Conservation (phyloP, 78 protist genomes). For the Bigelowiella natans region DNA sequence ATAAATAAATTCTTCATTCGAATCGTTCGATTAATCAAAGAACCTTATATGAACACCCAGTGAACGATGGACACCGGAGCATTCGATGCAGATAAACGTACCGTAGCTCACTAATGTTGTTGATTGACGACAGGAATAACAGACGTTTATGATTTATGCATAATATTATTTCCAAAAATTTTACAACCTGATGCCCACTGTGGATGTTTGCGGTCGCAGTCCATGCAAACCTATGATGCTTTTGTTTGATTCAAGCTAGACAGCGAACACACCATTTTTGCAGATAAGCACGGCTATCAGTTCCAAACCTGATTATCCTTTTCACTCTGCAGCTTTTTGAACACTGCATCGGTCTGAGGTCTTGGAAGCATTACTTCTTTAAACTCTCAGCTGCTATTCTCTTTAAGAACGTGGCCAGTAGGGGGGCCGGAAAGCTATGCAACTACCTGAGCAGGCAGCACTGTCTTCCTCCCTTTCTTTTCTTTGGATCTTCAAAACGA, state of each 20-base stretch:
- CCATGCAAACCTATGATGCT: background rate
- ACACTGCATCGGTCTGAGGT: background rate
- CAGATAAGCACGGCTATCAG: background rate
- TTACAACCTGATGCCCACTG: background rate
- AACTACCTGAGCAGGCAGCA: too few species aligned
- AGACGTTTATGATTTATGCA: too few species aligned
- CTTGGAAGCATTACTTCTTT: background rate
- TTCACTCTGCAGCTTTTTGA: background rate
- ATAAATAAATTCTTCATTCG: too few species aligned
- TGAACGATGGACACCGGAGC: slow-evolving; percentile 73
- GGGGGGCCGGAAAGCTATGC: too few species aligned
- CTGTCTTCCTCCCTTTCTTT: too few species aligned
- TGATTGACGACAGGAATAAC: too few species aligned
- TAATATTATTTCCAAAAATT: too few species aligned
- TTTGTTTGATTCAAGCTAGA: background rate
- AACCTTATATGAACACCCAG: slow-evolving; percentile 64
- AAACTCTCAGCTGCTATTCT: too few species aligned
- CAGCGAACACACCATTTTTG: background rate
- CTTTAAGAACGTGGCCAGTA: too few species aligned
- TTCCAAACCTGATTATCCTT: background rate
- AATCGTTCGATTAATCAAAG: too few species aligned
- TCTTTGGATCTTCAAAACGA: too few species aligned
- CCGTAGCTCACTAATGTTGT: slow-evolving; percentile 49
- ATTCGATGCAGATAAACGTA: slow-evolving; percentile 63
- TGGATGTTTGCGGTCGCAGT: background rate